phyloP scores from a whole-genome alignment of 768 basidiomycete genomes.

The Boletus reticulatus region DNA sequence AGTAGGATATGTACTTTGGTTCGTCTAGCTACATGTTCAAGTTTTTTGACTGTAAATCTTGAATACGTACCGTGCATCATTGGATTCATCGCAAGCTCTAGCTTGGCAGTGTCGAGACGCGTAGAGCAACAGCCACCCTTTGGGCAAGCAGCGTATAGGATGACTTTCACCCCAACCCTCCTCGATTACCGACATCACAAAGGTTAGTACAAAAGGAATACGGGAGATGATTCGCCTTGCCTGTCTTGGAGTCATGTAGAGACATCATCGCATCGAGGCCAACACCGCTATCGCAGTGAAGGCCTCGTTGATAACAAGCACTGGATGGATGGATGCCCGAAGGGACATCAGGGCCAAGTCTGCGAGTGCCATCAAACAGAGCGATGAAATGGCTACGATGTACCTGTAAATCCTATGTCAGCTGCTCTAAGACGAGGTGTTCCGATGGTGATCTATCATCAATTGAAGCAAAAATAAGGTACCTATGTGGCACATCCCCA shows the following conservation, averaged over 20 bases:
- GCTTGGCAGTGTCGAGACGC: constrained; percentile 1
- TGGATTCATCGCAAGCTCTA: neutral
- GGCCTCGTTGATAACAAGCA: constrained; percentile 1
- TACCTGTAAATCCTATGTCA: too few species aligned
- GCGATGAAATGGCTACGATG: neutral
- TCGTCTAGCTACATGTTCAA: too few species aligned
- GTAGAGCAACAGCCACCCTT: neutral
- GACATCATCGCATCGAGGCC: neutral
- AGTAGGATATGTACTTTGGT: too few species aligned
- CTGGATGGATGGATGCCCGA: constrained; percentile 1
- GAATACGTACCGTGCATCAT: neutral
- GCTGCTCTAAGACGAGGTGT: too few species aligned
- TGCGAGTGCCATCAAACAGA: neutral
- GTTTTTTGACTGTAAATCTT: too few species aligned
- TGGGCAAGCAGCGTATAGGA: neutral
- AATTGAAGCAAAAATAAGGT: neutral
- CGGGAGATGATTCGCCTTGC: neutral
- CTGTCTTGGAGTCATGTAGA: constrained; percentile 1
- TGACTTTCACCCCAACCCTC: constrained; percentile 6
- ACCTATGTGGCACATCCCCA: neutral
- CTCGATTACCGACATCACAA: constrained; percentile 1
- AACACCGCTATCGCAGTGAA: neutral
- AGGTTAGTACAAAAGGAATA: neutral
- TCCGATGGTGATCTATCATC: neutral
- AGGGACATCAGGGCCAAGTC: neutral